Percentiles rank a stretch among this genome's conserved stretches.
phyloP scores from a whole-genome alignment of 1,284 basidiomycete species.

The Austroboletus rostrupii region DNA sequence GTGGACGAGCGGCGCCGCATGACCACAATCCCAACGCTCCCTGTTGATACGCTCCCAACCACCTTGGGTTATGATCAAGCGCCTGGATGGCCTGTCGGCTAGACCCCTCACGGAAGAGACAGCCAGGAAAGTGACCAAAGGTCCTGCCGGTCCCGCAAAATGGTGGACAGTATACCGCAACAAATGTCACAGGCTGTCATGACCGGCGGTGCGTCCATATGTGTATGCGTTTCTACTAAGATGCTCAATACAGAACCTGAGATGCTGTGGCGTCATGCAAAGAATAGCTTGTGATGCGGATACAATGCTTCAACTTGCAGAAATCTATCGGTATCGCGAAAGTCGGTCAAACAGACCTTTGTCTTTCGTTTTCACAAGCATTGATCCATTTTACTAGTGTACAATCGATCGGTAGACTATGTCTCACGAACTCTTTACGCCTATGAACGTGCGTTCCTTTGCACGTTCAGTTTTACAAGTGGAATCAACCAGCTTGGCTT shows the following conservation, averaged over 20 bases:
- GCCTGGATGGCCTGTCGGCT: conserved; percentile 68
- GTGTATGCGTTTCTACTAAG: conserved; percentile 1
- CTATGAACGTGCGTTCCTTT: conserved; percentile 83
- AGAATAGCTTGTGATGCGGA: conserved; percentile 83
- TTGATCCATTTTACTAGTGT: conserved; percentile 47
- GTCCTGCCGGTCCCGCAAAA: conserved; percentile 51
- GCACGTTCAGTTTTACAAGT: conserved; percentile 76
- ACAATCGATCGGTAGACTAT: conserved; percentile 79
- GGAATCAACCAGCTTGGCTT: conserved; percentile 85
- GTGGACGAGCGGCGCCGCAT: conserved; percentile 62
- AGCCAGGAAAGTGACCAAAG: conserved; percentile 39
- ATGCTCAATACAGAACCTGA: conserved; percentile 54
- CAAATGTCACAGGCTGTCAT: conserved; percentile 74
- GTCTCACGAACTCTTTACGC: conserved; percentile 85
- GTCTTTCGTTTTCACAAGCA: background rate
- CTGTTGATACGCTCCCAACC: conserved; percentile 60
- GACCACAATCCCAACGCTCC: conserved; percentile 43
- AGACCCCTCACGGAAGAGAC: conserved; percentile 56
- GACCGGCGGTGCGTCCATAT: conserved; percentile 62
- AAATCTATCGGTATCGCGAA: conserved; percentile 81
- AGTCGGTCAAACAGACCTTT: conserved; percentile 44
- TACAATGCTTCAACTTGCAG: conserved; percentile 83
- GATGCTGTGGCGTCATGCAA: conserved; percentile 56
- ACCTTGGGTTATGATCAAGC: conserved; percentile 59
- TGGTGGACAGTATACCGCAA: conserved; percentile 89